Evolutionary conservation across 108 stramenopile species (phyloP), one percentile per base, ranked within the genome.

Genomic region (Stephanodiscus minutulus): DNA sequence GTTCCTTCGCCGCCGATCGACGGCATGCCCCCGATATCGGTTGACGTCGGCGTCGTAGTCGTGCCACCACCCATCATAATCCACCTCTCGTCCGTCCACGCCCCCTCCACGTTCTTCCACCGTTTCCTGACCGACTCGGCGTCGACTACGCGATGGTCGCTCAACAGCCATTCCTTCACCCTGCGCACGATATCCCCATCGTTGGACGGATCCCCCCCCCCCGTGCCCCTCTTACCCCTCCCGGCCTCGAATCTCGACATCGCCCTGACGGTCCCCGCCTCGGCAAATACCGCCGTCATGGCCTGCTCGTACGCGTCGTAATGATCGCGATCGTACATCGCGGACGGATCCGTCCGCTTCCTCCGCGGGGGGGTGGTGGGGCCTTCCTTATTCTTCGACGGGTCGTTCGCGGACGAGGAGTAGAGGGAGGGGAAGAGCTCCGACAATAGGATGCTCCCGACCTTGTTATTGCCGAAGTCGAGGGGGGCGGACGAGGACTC

Each of bases 21-120:
- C 29, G 36, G 5, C 29, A n/a, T n/a, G n/a, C n/a, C n/a, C n/a
- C n/a, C n/a, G n/a, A n/a, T n/a, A n/a, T n/a, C n/a, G n/a, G n/a
- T 24, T 27, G 33, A 2, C 35, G 28, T 59, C 53, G 28, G 37
- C 31, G 36, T 39, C 61, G 37, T 35, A 5, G 36, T 27, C 9
- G 59, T 58, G n/a, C 29, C 21, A 50, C 15, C 75, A 5, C 31
- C 5, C 31, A 5, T 63, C 25, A 35, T 36, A 22, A 17, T 72
- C 77, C 77, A 78, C 36, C 37, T 37, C 18, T 52, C 77, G 15
- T 72, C 59, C 29, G 49, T 78, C 77, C 78, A 79, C 24, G 52
- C 61, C 22, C 52, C 43, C 47, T 79, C 67, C 24, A 79, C 50
- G 13, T 58, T 43, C 3, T 43, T 71, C 77, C 77, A 78, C 29